A percentile compares a stretch with the other conserved stretches of the same genome.
phyloP scores from a whole-genome alignment of 306 rosid species.

The Heteromeles arbutifolia region DNA sequence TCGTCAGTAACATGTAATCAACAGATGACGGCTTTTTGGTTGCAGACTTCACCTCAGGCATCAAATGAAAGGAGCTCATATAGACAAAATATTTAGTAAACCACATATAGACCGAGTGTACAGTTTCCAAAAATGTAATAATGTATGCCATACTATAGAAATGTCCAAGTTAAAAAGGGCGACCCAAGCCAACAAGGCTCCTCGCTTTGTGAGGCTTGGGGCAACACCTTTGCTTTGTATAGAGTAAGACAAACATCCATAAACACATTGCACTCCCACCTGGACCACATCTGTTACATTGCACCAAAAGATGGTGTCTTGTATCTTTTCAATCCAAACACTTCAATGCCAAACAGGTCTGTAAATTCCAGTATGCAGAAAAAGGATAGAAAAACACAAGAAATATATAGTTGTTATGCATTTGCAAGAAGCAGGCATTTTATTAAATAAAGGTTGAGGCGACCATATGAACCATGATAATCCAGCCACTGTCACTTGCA shows the following conservation, averaged over 20 bases:
- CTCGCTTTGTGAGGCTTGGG: too few relatives aligned
- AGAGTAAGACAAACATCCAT: background rate
- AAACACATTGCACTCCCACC: background rate
- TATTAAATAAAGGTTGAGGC: background rate
- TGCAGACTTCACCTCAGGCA: background rate
- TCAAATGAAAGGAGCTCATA: background rate
- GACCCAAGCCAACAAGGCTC: too few relatives aligned
- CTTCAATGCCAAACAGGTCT: background rate
- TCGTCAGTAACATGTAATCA: slow-evolving; percentile 4
- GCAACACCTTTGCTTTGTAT: too few relatives aligned
- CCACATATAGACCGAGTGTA: background rate
- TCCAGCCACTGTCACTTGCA: background rate
- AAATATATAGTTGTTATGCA: background rate
- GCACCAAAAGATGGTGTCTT: background rate
- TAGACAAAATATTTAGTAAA: background rate
- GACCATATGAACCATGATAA: background rate
- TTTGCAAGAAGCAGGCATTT: background rate
- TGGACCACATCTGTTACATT: background rate
- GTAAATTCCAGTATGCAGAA: background rate
- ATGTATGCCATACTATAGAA: background rate
- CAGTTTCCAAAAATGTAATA: background rate
- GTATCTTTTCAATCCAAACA: background rate
- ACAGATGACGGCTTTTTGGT: background rate
- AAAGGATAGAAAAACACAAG: background rate
- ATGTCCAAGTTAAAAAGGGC: background rate